phyloP scores from a whole-genome alignment of 257 asterid species.

The Fraxinus pennsylvanica region DNA sequence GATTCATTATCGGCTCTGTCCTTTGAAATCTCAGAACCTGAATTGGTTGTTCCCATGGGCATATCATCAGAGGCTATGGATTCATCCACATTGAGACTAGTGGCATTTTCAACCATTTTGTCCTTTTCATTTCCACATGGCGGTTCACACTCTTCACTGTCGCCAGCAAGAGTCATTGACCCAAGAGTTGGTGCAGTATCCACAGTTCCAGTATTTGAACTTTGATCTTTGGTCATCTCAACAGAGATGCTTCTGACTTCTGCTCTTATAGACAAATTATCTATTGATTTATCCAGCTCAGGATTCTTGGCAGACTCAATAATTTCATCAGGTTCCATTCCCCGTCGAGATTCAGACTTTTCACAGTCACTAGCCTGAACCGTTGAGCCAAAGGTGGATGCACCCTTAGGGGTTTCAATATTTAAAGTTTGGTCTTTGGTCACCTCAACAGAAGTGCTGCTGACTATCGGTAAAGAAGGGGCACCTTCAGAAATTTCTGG shows the following conservation, averaged over 20 bases:
- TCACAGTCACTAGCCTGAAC: slow-evolving; percentile 28
- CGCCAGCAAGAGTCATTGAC: slow-evolving; percentile 27
- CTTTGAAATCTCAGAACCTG: slow-evolving; percentile 11
- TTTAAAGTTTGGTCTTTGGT: slow-evolving; percentile 30
- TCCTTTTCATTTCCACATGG: slow-evolving; percentile 27
- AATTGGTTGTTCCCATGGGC: slow-evolving; percentile 23
- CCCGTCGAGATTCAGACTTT: slow-evolving; percentile 26
- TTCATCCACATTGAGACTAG: slow-evolving; percentile 6
- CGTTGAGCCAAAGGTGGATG: slow-evolving; percentile 22
- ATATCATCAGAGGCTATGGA: slow-evolving; percentile 12
- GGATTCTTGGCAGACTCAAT: slow-evolving; percentile 19
- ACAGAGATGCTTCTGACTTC: slow-evolving; percentile 1
- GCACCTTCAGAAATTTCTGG: slow-evolving; percentile 36
- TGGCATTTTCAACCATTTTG: slow-evolving; percentile 22
- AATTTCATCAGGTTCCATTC: slow-evolving; percentile 21
- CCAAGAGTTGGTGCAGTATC: slow-evolving; percentile 24
- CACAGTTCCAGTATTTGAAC: slow-evolving; percentile 18
- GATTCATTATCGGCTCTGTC: slow-evolving; percentile 21
- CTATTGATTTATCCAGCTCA: slow-evolving; percentile 22
- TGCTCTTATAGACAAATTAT: slow-evolving; percentile 29
- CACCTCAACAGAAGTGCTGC: slow-evolving; percentile 26
- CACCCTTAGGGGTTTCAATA: slow-evolving; percentile 23
- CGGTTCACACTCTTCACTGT: slow-evolving; percentile 12
- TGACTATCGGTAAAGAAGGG: slow-evolving; percentile 15
- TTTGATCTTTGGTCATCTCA: slow-evolving; percentile 5